A percentile compares a stretch with the other conserved stretches of the same genome.
phyloP scores from a whole-genome alignment of 2,329 filamentous ascomycete species.

The Diplodia sapinea region DNA sequence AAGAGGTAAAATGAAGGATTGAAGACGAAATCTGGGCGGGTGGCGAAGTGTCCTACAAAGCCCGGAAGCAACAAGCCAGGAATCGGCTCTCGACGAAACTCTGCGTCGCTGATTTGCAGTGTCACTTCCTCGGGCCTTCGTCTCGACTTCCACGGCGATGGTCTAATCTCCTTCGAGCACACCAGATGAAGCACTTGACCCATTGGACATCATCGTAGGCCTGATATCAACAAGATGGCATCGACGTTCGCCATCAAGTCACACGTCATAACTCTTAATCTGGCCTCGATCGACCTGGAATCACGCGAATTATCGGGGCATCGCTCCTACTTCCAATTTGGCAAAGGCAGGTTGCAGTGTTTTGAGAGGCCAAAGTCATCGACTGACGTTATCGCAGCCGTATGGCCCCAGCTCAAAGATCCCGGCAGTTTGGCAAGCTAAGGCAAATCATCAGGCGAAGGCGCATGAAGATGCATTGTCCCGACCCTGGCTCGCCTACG shows the following conservation, averaged over 20 bases:
- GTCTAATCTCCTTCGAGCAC: too few species aligned
- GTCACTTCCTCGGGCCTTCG: background rate
- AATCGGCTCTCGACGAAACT: background rate
- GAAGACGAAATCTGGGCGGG: background rate
- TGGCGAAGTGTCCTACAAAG: background rate
- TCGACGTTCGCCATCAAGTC: background rate
- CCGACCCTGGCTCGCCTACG: background rate
- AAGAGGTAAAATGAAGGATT: background rate
- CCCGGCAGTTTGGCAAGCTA: background rate
- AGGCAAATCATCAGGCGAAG: background rate
- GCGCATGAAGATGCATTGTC: background rate
- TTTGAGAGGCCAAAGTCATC: background rate
- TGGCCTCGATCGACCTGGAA: background rate
- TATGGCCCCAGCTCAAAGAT: background rate
- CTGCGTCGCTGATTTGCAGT: background rate
- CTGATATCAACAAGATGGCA: too few species aligned
- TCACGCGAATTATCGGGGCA: background rate
- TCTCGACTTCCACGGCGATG: too few species aligned
- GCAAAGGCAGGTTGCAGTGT: background rate
- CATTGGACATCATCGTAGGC: too few species aligned
- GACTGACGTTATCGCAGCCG: constrained; percentile 3
- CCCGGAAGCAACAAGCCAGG: background rate
- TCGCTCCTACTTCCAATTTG: background rate
- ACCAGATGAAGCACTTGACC: too few species aligned
- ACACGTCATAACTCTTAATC: background rate